A percentile compares a stretch with the other conserved stretches of the same genome.
Conservation (phyloP, 2,329 filamentous ascomycete species). For the Aureobasidium pullulans region DNA sequence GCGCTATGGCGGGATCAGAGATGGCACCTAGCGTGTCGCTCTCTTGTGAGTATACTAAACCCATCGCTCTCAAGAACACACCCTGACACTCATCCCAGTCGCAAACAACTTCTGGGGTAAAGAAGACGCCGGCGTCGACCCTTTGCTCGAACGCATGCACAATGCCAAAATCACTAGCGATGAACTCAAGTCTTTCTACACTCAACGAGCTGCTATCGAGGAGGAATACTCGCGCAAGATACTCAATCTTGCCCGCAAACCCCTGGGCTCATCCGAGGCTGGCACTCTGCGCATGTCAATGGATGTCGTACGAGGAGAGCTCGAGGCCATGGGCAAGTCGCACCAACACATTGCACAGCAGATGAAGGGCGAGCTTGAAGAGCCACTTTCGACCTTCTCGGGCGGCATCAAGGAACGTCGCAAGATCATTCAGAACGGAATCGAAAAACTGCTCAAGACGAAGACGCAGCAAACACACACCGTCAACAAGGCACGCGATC, state of each 20-base stretch:
- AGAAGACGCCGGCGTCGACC: conserved; percentile 90
- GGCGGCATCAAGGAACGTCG: conserved; percentile 93
- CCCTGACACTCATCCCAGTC: conserved; percentile 50
- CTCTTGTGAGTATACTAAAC: conserved; percentile 23
- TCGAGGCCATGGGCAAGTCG: conserved; percentile 89
- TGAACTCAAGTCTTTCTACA: conserved; percentile 85
- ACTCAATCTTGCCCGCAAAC: conserved; percentile 75
- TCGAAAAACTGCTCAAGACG: conserved; percentile 87
- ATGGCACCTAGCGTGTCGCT: conserved; percentile 30
- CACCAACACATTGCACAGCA: conserved; percentile 84
- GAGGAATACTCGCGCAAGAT: conserved; percentile 94
- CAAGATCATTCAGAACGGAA: conserved; percentile 90
- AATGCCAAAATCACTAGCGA: conserved; percentile 91
- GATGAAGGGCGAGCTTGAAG: conserved; percentile 94
- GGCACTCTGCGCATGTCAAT: conserved; percentile 78
- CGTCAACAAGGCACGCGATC: conserved; percentile 93
- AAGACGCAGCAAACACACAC: conserved; percentile 86
- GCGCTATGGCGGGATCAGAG: conserved; percentile 28
- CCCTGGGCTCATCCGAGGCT: conserved; percentile 78
- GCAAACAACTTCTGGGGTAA: conserved; percentile 99
- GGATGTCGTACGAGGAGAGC: conserved; percentile 79
- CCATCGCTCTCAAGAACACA: neutral
- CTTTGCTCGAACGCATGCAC: conserved; percentile 89
- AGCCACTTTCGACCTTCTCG: conserved; percentile 82
- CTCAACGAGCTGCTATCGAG: conserved; percentile 85